Base-by-base conservation (phyloP, 1,284 basidiomycete species). In the Rhizoctonia solani region DNA sequence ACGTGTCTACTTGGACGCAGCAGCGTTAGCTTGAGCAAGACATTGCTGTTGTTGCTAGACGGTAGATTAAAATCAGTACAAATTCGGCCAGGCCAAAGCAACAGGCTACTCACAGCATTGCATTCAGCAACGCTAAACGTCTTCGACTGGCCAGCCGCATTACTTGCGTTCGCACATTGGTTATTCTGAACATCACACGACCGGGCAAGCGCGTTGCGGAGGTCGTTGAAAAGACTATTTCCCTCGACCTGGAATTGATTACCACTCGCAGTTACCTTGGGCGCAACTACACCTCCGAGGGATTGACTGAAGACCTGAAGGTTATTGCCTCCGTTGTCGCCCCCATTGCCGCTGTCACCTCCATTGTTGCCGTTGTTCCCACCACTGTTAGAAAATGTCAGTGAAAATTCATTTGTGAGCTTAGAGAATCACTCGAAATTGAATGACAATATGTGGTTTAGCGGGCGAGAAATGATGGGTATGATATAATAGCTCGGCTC, bases 111-210 rank as follows among this genome's bases (percentile, higher is more conserved):
- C 52, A 69, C 69, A 54, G 73, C 69, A 66, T 82, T 81, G 74
- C 85, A 85, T 65, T 83, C 81, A 6, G 75, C 73, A 63, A 85
- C 84, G 37, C 79, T 78, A 70, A 86, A 74, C 34, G 76, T 78
- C 49, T 75, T 74, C 67, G 76, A 71, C 68, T 81, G 78, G 32
- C 77, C 77, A 9, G 77, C 78, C 9, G 76, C 74, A 69, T 82
- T 81, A 13, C 80, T 80, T 30, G 78, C 72, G 72, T 83, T 77
- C 37, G 82, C 81, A 69, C 82, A 86, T 69, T 77, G 58, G 76
- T 85, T 85, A 74, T 85, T 79, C 76, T 85, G 84, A 41, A 85
- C 80, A 71, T 85, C 83, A 76, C 81, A 82, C 34, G 79, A 81
- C 32, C 80, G 77, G 29, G 70, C 70, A 34, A 80, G 52, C n/a